Evolutionary conservation across 116 monocot genomes (phyloP), one percentile per base, ranked within the genome.

Genomic region (Thalassia testudinum): DNA sequence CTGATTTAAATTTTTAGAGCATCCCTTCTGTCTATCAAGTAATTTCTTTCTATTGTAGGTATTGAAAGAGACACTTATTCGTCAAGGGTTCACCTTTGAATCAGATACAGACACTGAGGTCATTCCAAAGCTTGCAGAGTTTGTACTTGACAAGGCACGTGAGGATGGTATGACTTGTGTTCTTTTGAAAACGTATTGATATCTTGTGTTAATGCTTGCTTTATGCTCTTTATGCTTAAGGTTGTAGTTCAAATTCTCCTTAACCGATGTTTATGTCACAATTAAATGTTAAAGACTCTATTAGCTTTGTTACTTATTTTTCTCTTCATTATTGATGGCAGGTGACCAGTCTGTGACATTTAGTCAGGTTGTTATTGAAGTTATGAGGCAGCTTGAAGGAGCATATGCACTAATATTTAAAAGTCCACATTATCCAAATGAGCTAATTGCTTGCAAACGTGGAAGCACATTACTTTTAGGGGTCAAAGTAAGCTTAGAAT

Each of bases 31-130:
- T 10, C 1, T 22, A 49, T 21, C 7, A 1, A 49, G 10, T 49
- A 10, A 21, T 49, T 49, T 8, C 1, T n/a, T 49, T 34, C 30
- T 10, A 34, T 34, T 47, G 62, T 52, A 95, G 95, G 87, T 95
- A 53, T 57, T 95, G 49, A 95, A 84, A 67, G 84, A 83, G 60
- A 87, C 95, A 53, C 50, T 87, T 59, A 81, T 70, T 47, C 56
- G 95, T 17, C 87, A 95, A 63, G 95, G 87, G 6, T 87, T 87
- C 62, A 81, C 76, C 34, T 95, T 95, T 60, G 83, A 87, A 53
- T 87, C 95, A 34, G 95, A 95, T 49, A 95, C 95, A 47, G 95
- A 95, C 49, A 95, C 95, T 23, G 95, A 95, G 81, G 95, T 95
- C 42, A 95, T 95, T 58, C 95, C 95, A 21, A 95, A 95, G 67